Conservation (phyloP, 1,284 basidiomycete species). For the Lentinula novae-zelandiae region DNA sequence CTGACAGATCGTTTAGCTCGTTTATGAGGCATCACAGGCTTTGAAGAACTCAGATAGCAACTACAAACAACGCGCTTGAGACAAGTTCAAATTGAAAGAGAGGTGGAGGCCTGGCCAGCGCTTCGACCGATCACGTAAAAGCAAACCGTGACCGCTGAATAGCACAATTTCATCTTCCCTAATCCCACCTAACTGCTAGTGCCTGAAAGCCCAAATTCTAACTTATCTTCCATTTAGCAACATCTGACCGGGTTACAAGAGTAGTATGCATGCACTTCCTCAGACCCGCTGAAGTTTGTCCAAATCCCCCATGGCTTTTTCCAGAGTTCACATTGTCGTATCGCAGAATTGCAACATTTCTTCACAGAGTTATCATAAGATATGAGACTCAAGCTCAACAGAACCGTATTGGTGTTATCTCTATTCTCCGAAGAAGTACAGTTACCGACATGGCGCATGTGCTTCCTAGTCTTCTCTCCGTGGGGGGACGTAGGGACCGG, state of each 20-base stretch:
- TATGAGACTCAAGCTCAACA: background rate
- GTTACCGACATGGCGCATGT: background rate
- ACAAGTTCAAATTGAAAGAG: no score
- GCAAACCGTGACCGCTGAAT: no score
- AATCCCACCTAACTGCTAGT: background rate
- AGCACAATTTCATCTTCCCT: no score
- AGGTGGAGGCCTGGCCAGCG: no score
- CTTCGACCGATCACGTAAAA: background rate
- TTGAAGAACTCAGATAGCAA: no score
- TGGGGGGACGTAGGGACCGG: background rate
- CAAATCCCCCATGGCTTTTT: background rate
- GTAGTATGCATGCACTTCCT: background rate
- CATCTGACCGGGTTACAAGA: background rate
- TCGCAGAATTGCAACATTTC: no score
- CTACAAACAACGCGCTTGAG: background rate
- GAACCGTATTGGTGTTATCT: background rate
- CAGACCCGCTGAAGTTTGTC: background rate
- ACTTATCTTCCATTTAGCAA: background rate
- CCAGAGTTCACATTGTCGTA: background rate
- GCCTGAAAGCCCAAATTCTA: background rate
- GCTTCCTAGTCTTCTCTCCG: background rate
- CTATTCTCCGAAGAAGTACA: background rate
- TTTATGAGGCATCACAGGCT: constrained; percentile 13
- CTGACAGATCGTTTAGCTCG: constrained; percentile 14
- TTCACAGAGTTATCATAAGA: background rate